Evolutionary conservation across 2,329 filamentous ascomycete species (phyloP), one percentile per base, ranked within the genome.

Genomic region (Ascosphaera acerosa): DNA sequence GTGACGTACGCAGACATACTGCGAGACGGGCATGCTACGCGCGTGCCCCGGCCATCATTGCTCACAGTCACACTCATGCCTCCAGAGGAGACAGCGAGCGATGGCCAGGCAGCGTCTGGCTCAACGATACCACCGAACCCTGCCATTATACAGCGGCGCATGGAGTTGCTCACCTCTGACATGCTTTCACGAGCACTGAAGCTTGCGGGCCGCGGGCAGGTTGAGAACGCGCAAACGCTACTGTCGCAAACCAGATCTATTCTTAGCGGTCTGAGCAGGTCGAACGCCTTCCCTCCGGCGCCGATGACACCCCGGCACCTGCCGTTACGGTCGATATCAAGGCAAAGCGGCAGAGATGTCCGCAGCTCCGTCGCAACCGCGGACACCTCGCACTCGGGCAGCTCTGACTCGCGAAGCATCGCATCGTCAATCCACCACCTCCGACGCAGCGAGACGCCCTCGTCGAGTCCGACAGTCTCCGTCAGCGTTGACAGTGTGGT

Each of bases 91-190:
- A n/a, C n/a, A n/a, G n/a, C n/a, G n/a, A n/a, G n/a, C n/a, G n/a
- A n/a, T n/a, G n/a, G n/a, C n/a, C n/a, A n/a, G n/a, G n/a, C n/a
- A n/a, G n/a, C n/a, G n/a, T n/a, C n/a, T n/a, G n/a, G n/a, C n/a
- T 59, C 61, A 16, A 64, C 63, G 33, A 97, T 97, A 37, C 87
- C 87, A 10, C 84, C 87, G 29, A 87, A 94, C 47, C 82, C 87
- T 3, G 78, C 74, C 37, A 81, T 97, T 36, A 84, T 97, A 4
- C 87, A 97, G 54, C 69, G 87, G 25, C 75, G 87, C 29, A 97
- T 97, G 87, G 87, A 97, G 52, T 61, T 97, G 18, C 64, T 97
- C 32, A 94, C 87, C 2, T 94, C 84, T 2, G 87, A 97, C 49
- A 97, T 97, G 87, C 65, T 97, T 38, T 90, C 80, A 5, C 66